Base-by-base conservation (phyloP, 306 rosid genomes). In the Argentina anserina region DNA sequence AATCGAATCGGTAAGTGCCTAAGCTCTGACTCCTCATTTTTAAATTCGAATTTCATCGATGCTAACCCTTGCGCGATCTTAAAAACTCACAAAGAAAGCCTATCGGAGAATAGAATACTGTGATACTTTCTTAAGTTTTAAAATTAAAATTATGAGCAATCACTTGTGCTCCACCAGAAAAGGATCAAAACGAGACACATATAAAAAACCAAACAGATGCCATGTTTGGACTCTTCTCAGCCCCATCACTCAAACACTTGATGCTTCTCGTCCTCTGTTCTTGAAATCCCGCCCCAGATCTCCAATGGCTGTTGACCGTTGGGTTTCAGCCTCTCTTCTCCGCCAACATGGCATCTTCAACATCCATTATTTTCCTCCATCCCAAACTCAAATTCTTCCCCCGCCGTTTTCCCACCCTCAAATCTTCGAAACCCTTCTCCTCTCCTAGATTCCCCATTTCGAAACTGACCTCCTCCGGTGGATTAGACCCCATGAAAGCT, bases 381-480 rank as follows among this genome's bases (percentile, higher is more conserved):
- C 90, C 86, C 41, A 73, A 76, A n/a, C 72, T 66, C 68, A 6
- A 68, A 20, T 49, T 60, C 52, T 61, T 60, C 14, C 23, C 69
- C 21, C 13, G 29, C 36, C 49, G 14, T 63, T 33, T 42, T 28
- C 76, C 21, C 53, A 26, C 58, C 59, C 83, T 34, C 28, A 83
- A 71, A 77, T 50, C 75, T 40, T 58, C 36, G 10, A 84, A 74
- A 62, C 80, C 65, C 69, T 37, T 42, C 6, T 23, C 86, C 12
- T 50, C 80, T 83, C 23, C 67, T 14, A 17, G 13, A n/a, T 71
- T 83, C 39, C 77, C 85, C 50, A 46, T 80, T 20, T 71, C 88
- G 7, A 85, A 80, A 45, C 65, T 83, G 67, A 65, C 37, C 45
- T 72, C 49, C 45, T 41, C 37, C n/a, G 39, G 71, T 26, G 78